Conservation (phyloP, 148 eudicot genomes). For the Nepenthes gracilis region DNA sequence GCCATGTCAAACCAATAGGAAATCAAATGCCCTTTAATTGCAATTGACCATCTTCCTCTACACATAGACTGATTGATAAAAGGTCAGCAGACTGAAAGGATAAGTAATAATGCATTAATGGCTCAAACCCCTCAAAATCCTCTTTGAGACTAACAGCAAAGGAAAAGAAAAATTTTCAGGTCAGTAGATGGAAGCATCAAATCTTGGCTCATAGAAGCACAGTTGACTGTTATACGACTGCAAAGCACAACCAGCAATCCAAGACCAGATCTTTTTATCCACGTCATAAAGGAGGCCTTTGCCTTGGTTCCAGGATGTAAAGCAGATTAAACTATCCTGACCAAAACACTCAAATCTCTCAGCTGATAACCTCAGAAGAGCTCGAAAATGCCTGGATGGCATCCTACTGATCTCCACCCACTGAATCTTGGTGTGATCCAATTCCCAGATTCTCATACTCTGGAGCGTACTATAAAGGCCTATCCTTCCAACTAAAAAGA, state of each 20-base stretch:
- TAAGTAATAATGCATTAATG: neutral
- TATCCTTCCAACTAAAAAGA: slow-evolving; percentile 87
- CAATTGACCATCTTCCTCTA: neutral
- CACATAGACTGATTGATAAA: neutral
- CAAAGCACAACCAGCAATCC: slow-evolving; percentile 95
- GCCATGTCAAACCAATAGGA: neutral
- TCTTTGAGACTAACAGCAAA: neutral
- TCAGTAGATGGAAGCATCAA: slow-evolving; percentile 76
- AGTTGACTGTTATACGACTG: slow-evolving; percentile 90
- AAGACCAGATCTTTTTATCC: slow-evolving; percentile 92
- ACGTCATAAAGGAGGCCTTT: slow-evolving; percentile 89
- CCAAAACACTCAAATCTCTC: slow-evolving; percentile 99
- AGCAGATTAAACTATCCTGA: slow-evolving; percentile 83
- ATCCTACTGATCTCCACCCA: slow-evolving; percentile 92
- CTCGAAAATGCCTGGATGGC: slow-evolving; percentile 80
- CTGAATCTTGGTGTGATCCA: slow-evolving; percentile 63
- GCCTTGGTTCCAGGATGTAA: slow-evolving; percentile 98
- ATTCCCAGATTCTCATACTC: slow-evolving; percentile 96
- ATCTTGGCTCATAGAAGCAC: slow-evolving; percentile 97
- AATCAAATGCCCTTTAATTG: neutral
- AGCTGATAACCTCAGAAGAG: slow-evolving; percentile 79
- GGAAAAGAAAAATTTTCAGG: neutral
- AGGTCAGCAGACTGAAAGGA: neutral
- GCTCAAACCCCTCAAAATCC: neutral
- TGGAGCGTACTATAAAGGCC: slow-evolving; percentile 90